Evolutionary conservation across 192 early-diverging fungal genomes (phyloP), one percentile per base, ranked within the genome.

Genomic region (Entomortierella beljakovae): DNA sequence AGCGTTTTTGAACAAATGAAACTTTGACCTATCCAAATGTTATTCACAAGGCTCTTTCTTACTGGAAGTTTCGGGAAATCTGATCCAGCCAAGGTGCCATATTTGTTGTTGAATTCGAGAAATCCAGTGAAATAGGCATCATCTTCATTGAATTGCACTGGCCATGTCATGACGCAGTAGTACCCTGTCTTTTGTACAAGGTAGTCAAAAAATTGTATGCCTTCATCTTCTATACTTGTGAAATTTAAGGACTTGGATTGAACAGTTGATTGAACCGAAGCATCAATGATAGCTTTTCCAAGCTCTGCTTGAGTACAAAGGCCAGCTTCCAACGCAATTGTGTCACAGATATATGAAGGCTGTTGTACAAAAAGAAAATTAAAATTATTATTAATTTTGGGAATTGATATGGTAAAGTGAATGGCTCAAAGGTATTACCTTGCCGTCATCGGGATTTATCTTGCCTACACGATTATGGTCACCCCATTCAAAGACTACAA

Each of bases 41-140:
- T 11, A 46, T 46, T 20, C 11, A 23, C 3, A 38, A 18, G 31
- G 16, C 9, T n/a, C 52, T 20, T 18, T n/a, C 76, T 81, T 71
- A 92, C 90, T 62, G 89, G 84, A 32, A 99, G 72, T 65, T 96
- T 97, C 1, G 96, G 95, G 81, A 94, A 99, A 50, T 96, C 95
- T 28, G 86, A 84, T 31, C 90, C 96, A 2, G 95, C 93, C 20
- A 99, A 80, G 62, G 86, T 80, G 52, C 97, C 97, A 81, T 95
- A 92, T 11, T 93, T 90, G 73, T 94, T 95, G 34, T 79, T 73
- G 84, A 93, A 93, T 29, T 88, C 84, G 29, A 93, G 74, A 28
- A 73, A 81, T n/a, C 91, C 86, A 3, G 72, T 64, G 79, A 88
- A 93, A 18, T 31, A 49, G 18, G 80, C 57, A 7, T 33, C 33